phyloP scores from a whole-genome alignment of 345 rosid species.

The Hypericum androsaemum region DNA sequence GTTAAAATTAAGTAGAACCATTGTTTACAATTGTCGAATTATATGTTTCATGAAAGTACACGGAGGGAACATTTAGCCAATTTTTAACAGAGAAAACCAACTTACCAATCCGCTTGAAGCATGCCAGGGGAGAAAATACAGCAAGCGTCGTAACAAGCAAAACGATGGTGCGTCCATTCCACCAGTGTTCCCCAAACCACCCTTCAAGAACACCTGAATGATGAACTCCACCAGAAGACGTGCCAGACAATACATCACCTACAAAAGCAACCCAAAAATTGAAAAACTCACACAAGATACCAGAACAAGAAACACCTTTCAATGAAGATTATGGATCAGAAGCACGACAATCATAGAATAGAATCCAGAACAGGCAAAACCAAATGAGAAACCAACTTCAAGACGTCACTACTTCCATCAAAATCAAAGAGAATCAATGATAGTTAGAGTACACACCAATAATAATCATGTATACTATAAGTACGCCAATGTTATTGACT shows the following conservation, averaged over 20 bases:
- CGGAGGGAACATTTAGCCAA: no score
- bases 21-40: no score
- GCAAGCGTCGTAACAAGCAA: constrained; percentile 7
- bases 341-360: background rate
- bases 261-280: background rate
- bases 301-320: background rate
- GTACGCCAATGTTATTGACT: constrained; percentile 18
- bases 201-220: constrained; percentile 15
- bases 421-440: no score
- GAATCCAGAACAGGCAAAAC: background rate
- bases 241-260: constrained; percentile 19
- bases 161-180: constrained; percentile 13
- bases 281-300: background rate
- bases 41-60: no score
- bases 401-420: no score
- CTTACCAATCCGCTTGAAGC: constrained; percentile 1
- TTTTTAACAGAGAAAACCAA: background rate
- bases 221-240: background rate
- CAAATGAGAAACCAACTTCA: no score
- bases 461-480: constrained; percentile 26
- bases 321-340: background rate
- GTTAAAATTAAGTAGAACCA: no score
- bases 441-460: constrained; percentile 14
- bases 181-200: constrained; percentile 19
- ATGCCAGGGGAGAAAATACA: constrained; percentile 15